Evolutionary conservation across 257 asterid genomes (phyloP), one percentile per base, ranked within the genome.

Genomic region (Solanum chiquidenum): DNA sequence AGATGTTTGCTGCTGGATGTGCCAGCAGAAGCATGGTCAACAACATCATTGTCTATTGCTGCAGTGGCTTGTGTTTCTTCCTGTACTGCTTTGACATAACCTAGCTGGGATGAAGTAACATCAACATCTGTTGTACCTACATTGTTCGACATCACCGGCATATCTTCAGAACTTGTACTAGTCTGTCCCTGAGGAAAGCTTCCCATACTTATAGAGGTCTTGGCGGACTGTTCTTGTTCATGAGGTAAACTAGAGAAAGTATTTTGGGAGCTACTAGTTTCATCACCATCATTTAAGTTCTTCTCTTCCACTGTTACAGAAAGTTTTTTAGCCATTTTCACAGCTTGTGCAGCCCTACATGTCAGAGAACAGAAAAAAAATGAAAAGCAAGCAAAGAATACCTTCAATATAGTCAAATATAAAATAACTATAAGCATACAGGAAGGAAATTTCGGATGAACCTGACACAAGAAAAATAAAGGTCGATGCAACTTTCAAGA

Each of bases 381-480:
- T 80, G 79, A 83, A 46, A 74, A 86, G 83, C 66, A 72, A 89
- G 82, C 62, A 20, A 35, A 73, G 90, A 80, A 49, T 44, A 29
- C 42, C 66, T 86, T 86, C 35, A 31, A 31, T 29, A 46, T 46
- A 12, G 85, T 20, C 86, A 82, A 31, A 49, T 49, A 27, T 27
- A 49, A 76, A 82, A 49, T 82, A 82, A 82, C 86, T 29, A 49
- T 27, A 86, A 46, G 69, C 71, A 68, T 38, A 86, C 10, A 12
- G 84, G 46, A 69, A 38, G 69, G 68, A 27, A 33, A 89, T 72
- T 73, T 46, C 84, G 68, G 73, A 83, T 86, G 68, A 77, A 97
- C 99, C 99, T 97, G 96, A 92, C 98, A 88, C 99, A 97, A 85
- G 99, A 97, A 90, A 96, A 96, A 88, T 97, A 97, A 86, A 97